Percentiles rank a stretch among this genome's conserved stretches.
Evolutionary conservation across 2,329 filamentous ascomycete species (phyloP).

Genomic region (Aspergillus tubingensis): DNA sequence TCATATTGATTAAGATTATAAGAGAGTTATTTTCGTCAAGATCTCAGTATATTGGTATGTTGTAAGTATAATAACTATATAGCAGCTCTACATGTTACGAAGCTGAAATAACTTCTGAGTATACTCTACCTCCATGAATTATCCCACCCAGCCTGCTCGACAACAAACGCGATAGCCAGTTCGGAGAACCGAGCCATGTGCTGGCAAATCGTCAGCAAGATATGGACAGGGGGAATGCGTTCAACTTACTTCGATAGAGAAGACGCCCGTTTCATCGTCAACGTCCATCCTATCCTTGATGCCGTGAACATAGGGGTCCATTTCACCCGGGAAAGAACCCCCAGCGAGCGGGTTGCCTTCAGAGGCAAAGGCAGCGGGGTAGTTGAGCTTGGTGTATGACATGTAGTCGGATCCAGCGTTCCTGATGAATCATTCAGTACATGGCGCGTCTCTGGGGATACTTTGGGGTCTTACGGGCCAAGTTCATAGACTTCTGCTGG

Average conservation of each 20-base stretch:
- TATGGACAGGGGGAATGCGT: not conserved
- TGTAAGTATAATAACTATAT: no score
- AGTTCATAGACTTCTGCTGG: conserved; percentile 2
- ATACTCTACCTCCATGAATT: not conserved
- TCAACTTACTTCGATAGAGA: conserved; percentile 2
- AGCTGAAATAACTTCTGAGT: no score
- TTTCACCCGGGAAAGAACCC: not conserved
- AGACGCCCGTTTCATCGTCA: conserved; percentile 3
- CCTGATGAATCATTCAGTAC: not conserved
- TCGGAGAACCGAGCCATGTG: conserved; percentile 7
- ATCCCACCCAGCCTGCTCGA: conserved; percentile 6
- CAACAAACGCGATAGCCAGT: conserved; percentile 1
- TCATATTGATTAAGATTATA: no score
- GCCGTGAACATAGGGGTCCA: conserved; percentile 3
- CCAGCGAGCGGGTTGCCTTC: conserved; percentile 3
- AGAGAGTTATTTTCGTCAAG: no score
- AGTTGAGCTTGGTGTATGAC: conserved; percentile 7
- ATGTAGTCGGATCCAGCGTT: conserved; percentile 6
- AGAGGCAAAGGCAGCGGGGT: conserved; percentile 4
- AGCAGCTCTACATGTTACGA: no score
- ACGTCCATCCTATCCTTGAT: conserved; percentile 2
- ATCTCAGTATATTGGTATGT: no score
- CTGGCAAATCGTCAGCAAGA: not conserved
- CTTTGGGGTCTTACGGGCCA: not conserved
- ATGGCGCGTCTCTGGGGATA: not conserved